phyloP scores from a whole-genome alignment of 306 rosid genomes.

The Dryas drummondii region DNA sequence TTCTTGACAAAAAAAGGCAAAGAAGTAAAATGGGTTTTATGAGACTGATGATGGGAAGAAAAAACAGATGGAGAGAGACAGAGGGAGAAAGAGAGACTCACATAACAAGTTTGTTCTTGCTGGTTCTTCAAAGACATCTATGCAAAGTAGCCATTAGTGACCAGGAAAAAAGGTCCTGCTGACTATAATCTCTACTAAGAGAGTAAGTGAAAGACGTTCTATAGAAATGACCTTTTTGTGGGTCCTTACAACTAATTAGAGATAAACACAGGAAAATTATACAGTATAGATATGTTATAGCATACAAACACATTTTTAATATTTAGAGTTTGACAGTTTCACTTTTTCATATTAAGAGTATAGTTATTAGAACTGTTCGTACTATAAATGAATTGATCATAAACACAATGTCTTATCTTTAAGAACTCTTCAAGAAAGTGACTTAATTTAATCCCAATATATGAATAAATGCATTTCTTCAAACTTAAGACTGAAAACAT shows the following conservation, averaged over 20 bases:
- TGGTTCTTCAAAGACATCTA: background rate
- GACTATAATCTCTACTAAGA: background rate
- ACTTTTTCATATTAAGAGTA: too few relatives aligned
- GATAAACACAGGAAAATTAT: too few relatives aligned
- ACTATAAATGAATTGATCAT: too few relatives aligned
- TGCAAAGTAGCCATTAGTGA: background rate
- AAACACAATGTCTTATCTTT: background rate
- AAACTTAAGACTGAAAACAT: background rate
- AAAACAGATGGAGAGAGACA: background rate
- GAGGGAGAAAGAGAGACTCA: background rate
- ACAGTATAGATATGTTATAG: too few relatives aligned
- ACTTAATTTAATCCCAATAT: background rate
- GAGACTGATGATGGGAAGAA: background rate
- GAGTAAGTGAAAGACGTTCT: background rate
- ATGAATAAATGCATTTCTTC: background rate
- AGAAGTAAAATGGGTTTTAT: conserved; percentile 4
- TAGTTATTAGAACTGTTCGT: too few relatives aligned
- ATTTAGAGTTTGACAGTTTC: too few relatives aligned
- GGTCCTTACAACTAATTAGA: background rate
- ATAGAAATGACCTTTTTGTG: background rate
- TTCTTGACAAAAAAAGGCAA: background rate
- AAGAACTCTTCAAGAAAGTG: background rate
- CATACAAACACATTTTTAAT: too few relatives aligned
- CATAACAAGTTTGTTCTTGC: background rate
- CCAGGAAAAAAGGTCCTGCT: background rate